These are phyloP conservation scores for Pleurotus tuoliensis DNA, from an alignment of 768 basidiomycete genomes.

Conservation along the genomic window DNA sequence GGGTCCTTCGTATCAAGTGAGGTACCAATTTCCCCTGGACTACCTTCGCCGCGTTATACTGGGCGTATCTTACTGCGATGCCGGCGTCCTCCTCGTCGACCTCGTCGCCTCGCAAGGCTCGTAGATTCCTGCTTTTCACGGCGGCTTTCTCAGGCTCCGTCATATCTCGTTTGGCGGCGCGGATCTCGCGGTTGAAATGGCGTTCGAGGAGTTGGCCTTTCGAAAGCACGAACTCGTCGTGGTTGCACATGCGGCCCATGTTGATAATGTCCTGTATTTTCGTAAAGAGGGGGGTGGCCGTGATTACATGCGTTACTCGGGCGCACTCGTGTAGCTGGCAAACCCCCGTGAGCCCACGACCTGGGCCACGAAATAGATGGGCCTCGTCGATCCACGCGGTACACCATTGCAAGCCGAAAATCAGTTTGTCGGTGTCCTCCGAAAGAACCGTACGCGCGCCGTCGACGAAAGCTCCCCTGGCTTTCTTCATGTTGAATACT, in stretches of 20 bases:
- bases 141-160: background rate
- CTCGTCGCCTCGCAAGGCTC: background rate
- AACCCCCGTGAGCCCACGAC: conserved; percentile 5
- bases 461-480: too few species aligned
- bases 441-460: too few species aligned
- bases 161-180: background rate
- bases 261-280: conserved; percentile 5
- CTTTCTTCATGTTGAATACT: background rate
- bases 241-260: conserved; percentile 1
- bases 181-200: background rate
- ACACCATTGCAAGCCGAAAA: conserved; percentile 7
- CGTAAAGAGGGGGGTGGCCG: conserved; percentile 13
- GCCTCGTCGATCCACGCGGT: conserved; percentile 11
- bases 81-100: background rate
- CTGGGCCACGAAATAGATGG: conserved; percentile 11
- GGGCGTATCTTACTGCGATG: background rate
- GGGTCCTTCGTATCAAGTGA: conserved; percentile 1
- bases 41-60: background rate
- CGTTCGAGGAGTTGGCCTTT: background rate
- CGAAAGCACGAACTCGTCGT: background rate
- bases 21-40: background rate
- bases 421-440: background rate
- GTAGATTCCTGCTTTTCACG: background rate
- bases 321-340: background rate
- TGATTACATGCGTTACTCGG: background rate